These are phyloP conservation scores for Chaetomium sp. DNA, from an alignment of 2,329 filamentous ascomycete species.

Conservation along the genomic window DNA sequence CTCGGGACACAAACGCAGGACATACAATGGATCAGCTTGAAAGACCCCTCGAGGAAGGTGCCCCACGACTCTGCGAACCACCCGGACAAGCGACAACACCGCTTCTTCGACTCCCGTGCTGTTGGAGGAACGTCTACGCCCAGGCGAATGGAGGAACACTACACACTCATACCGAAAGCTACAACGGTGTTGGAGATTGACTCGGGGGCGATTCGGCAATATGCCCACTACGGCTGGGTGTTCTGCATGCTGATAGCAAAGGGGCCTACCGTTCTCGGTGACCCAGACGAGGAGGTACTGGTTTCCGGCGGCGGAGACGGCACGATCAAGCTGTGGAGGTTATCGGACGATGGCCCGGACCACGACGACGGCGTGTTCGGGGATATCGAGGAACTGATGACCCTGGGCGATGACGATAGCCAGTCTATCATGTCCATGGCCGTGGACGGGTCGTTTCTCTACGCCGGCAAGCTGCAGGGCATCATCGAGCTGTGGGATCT, in stretches of 20 bases:
- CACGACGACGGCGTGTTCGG: conserved; percentile 55
- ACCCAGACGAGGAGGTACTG: conserved; percentile 75
- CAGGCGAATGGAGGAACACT: conserved; percentile 64
- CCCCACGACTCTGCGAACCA: conserved; percentile 67
- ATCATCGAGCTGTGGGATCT: conserved; percentile 96
- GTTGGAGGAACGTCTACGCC: conserved; percentile 81
- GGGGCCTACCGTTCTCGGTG: conserved; percentile 67
- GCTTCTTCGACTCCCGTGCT: conserved; percentile 90
- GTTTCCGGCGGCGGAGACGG: conserved; percentile 93
- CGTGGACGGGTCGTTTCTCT: conserved; percentile 88
- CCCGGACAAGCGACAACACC: conserved; percentile 75
- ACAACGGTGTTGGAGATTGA: conserved; percentile 74
- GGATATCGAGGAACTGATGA: conserved; percentile 70
- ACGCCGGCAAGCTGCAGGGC: conserved; percentile 84
- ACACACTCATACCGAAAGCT: conserved; percentile 56
- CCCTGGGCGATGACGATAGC: conserved; percentile 61
- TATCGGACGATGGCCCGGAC: conserved; percentile 47
- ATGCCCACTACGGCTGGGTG: conserved; percentile 93
- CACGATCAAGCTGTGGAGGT: conserved; percentile 88
- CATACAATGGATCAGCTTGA: conserved; percentile 87
- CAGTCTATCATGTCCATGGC: conserved; percentile 75
- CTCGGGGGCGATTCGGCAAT: conserved; percentile 77
- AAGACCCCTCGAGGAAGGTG: conserved; percentile 62
- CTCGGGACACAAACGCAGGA: conserved; percentile 92
- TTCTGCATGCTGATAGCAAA: conserved; percentile 91